These are phyloP conservation scores for Akebia trifoliata DNA, from an alignment of 164 flowering plant genomes.

Conservation along the genomic window DNA sequence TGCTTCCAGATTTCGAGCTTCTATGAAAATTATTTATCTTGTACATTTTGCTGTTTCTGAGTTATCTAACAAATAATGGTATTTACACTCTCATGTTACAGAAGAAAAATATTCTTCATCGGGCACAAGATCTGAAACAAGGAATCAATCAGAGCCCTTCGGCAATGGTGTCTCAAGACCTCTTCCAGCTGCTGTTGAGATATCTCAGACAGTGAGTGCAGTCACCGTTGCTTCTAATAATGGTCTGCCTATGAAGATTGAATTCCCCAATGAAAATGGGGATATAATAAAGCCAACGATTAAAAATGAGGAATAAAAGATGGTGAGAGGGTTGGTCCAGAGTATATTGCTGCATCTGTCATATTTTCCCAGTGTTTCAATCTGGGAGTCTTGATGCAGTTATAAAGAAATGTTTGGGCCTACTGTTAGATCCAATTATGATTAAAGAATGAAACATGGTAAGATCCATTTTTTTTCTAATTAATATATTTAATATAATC, in stretches of 20 bases:
- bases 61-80: neutral
- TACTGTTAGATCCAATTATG: slow-evolving; percentile 20
- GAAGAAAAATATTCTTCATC: slow-evolving; percentile 53
- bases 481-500: too few species aligned
- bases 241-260: slow-evolving; percentile 23
- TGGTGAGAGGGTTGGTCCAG: slow-evolving; percentile 5
- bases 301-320: slow-evolving; percentile 29
- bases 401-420: slow-evolving; percentile 9
- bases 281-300: slow-evolving; percentile 28
- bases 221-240: slow-evolving; percentile 23
- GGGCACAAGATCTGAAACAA: slow-evolving; percentile 38
- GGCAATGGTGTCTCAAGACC: slow-evolving; percentile 37
- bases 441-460: slow-evolving; percentile 12
- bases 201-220: slow-evolving; percentile 25
- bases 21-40: neutral
- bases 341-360: slow-evolving; percentile 23
- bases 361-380: slow-evolving; percentile 15
- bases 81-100: slow-evolving; percentile 21
- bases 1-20: too few species aligned
- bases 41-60: neutral
- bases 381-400: slow-evolving; percentile 15
- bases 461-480: too few species aligned
- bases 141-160: slow-evolving; percentile 26
- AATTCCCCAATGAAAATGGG: slow-evolving; percentile 35
- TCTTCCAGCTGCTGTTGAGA: slow-evolving; percentile 23